Percentiles rank a stretch among this genome's conserved stretches.
phyloP scores from a whole-genome alignment of 176 grass and related monocot genomes.

The Ananas comosus region DNA sequence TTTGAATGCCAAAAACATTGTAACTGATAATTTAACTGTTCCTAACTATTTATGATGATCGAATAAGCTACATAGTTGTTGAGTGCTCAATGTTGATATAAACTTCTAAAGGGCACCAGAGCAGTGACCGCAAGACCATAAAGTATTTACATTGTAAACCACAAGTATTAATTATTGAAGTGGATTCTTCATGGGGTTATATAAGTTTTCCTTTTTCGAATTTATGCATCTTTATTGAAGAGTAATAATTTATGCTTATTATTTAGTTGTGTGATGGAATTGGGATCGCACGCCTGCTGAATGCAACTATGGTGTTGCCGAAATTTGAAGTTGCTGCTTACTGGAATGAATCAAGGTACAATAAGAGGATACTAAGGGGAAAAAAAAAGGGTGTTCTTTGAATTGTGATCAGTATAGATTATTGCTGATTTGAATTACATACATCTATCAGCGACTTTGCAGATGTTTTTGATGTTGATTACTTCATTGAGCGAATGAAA shows the following conservation, averaged over 20 bases:
- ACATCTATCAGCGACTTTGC: conserved; percentile 70
- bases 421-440: conserved; percentile 21
- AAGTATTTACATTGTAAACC: too few relatives aligned
- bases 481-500: conserved; percentile 80
- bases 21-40: too few relatives aligned
- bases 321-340: conserved; percentile 92
- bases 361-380: not conserved
- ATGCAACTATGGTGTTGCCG: conserved; percentile 80
- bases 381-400: conserved; percentile 1
- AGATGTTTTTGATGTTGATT: conserved; percentile 88
- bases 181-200: too few relatives aligned
- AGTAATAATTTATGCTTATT: not conserved
- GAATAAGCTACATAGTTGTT: too few relatives aligned
- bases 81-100: too few relatives aligned
- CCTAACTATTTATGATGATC: too few relatives aligned
- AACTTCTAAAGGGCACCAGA: too few relatives aligned
- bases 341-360: conserved; percentile 97
- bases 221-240: too few relatives aligned
- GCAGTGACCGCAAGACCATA: too few relatives aligned
- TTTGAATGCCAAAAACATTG: too few relatives aligned
- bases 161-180: too few relatives aligned
- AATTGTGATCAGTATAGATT: not conserved
- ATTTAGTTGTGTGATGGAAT: conserved; percentile 89
- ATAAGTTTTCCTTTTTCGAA: too few relatives aligned
- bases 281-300: conserved; percentile 62